Evolutionary conservation across 148 eudicot genomes (phyloP).

Genomic region (Rhododendron griersonianum): DNA sequence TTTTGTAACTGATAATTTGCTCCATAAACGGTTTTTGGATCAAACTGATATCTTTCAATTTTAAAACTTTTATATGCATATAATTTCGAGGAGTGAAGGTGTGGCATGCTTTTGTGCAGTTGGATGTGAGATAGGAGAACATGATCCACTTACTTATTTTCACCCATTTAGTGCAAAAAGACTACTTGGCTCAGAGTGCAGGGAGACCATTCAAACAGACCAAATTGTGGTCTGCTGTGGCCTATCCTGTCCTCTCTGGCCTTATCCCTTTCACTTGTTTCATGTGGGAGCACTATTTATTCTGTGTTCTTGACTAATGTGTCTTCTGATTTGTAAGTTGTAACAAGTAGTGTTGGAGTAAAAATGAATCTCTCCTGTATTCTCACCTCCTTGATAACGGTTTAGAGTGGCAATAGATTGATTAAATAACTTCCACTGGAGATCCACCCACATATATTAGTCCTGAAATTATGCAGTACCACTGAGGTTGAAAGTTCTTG

Average conservation of each 20-base stretch:
- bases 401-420: not conserved
- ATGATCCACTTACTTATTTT: not conserved
- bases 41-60: not conserved
- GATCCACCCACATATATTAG: not conserved
- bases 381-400: not conserved
- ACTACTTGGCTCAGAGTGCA: constrained; percentile 3
- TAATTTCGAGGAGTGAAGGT: not conserved
- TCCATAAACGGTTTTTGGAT: too few relatives aligned
- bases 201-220: constrained; percentile 4
- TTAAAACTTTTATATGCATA: not conserved
- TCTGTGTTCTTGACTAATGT: not conserved
- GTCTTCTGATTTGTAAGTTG: not conserved
- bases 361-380: not conserved
- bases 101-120: not conserved
- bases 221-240: not conserved
- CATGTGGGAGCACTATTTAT: not conserved
- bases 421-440: not conserved
- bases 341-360: not conserved
- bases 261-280: not conserved
- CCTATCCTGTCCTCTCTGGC: not conserved
- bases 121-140: not conserved
- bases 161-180: constrained; percentile 4
- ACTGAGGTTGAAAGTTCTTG: not conserved
- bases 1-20: not conserved
- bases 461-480: not conserved